Base-by-base conservation (phyloP, 75 land plant species). In the Gnetum montanum region DNA sequence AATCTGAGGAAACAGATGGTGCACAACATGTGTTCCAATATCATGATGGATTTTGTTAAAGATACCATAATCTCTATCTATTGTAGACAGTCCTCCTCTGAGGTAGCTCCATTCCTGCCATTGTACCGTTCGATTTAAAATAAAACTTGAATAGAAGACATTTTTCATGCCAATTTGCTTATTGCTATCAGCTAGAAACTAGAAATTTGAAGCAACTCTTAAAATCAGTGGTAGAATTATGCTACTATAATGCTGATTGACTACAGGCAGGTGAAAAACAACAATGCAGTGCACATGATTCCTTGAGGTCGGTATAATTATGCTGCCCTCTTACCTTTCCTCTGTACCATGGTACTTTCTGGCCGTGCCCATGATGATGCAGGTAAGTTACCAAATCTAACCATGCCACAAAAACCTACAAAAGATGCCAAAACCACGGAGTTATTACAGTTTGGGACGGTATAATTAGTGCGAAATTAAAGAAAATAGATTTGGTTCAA, bases 21-120 rank as follows among this genome's bases (percentile, higher is more conserved):
- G 97, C 0, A 92, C 76, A n/a, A 92, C 97, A 69, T 92, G 95
- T 8, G 97, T 92, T 46, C 98, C 98, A 49, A 89, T 89, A 61
- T 93, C 84, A 64, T 93, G 98, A 57, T 89, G 98, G 43, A 93
- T 70, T 65, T 79, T 82, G 63, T 93, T 93, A 52, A 93, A 59
- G 76, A 54, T 54, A 34, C 97, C 96, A 64, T 92, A 92, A 46
- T 92, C 97, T 28, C 81, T 68, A 49, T 93, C 98, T 8, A 94
- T 49, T 2, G 98, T 94, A 8, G 96, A 82, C 2, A 94, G 65
- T 7, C 87, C 98, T 44, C 98, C 98, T 23, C 96, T 60, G 27
- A 94, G 59, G 38, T 94, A 94, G 50, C 61, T 89, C 98, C 98
- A 94, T 65, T 94, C 98, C 95, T 92, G 79, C 18, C 31, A 4